Evolutionary conservation across 2,329 filamentous ascomycete species (phyloP), one percentile per base, ranked within the genome.

Genomic region (Ophiostoma sp.): DNA sequence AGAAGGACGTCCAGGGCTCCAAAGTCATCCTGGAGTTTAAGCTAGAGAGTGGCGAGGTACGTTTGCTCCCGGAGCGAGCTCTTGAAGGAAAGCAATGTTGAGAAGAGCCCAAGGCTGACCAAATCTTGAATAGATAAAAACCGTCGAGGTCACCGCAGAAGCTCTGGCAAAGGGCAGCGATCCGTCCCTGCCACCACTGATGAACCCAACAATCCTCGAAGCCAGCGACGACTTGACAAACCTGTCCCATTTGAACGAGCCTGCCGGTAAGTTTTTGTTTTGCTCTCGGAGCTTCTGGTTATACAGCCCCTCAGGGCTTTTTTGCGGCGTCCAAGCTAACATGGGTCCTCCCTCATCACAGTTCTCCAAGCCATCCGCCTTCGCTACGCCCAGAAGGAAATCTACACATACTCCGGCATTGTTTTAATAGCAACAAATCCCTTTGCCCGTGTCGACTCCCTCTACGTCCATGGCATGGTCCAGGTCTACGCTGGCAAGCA

Each of bases 401-500:
- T 99, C 80, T 99, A 99, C 87, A 99, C 96, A 80, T 99, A 99
- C 86, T 97, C 94, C 82, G 96, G 96, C 81, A 98, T 99, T 80
- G 96, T 99, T 77, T 88, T 99, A 78, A 99, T 99, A 85, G 96
- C 96, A 76, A 97, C 96, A 76, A 99, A 99, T 84, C 96, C 96
- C 28, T 99, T 99, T 80, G 96, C 97, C 71, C 90, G 96, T 77
- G 95, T 99, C 77, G 96, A 99, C 82, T 99, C 96, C 57, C 90
- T 99, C 80, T 99, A 99, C 83, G 96, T 99, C 12, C 95, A 95
- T 22, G 96, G 96, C 77, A 99, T 99, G 95, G 95, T 99, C n/a
- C 96, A 99, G 83, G 94, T 98, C 52, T 99, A 99, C 84, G 95
- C 96, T 73, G 96, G 96, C 80, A 98, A 95, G 84, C 95, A 98